Percentiles rank a stretch among this genome's conserved stretches.
These are phyloP conservation scores for Lepidium aucheri DNA, from an alignment of 345 rosid genomes.

Conservation along the genomic window DNA sequence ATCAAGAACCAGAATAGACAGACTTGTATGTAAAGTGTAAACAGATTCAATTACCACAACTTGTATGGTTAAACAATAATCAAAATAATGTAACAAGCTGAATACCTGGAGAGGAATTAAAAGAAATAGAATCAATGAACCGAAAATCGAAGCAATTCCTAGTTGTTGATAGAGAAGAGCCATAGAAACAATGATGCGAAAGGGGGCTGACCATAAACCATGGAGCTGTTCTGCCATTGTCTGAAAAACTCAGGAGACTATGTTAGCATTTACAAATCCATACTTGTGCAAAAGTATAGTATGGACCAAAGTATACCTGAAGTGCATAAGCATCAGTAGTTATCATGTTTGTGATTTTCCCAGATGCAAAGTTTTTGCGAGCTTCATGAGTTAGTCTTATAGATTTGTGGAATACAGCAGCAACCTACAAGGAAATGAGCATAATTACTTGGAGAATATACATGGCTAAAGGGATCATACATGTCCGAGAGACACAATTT, in stretches of 20 bases:
- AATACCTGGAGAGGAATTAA: conserved; percentile 76
- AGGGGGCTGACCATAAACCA: conserved; percentile 91
- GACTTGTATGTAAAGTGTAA: neutral
- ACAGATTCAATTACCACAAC: neutral
- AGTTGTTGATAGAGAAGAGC: conserved; percentile 82
- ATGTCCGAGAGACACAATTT: neutral
- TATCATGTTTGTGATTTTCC: conserved; percentile 91
- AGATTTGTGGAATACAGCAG: conserved; percentile 87
- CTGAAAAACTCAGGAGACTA: conserved; percentile 28
- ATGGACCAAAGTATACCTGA: conserved; percentile 41
- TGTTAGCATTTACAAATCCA: neutral
- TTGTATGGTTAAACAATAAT: neutral
- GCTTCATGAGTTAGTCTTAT: conserved; percentile 76
- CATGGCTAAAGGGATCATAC: neutral
- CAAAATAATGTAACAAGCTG: neutral
- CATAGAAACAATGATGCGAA: conserved; percentile 75
- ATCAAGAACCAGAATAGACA: neutral
- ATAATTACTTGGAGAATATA: conserved; percentile 12
- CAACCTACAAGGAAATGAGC: conserved; percentile 43
- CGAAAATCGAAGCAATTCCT: conserved; percentile 84
- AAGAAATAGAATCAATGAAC: conserved; percentile 68
- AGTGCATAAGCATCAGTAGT: conserved; percentile 89
- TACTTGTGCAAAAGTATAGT: neutral
- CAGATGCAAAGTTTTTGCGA: conserved; percentile 77
- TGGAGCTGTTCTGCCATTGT: conserved; percentile 86